These are phyloP conservation scores for Talaromyces islandicus DNA, from an alignment of 2,329 filamentous ascomycete species.

Conservation along the genomic window DNA sequence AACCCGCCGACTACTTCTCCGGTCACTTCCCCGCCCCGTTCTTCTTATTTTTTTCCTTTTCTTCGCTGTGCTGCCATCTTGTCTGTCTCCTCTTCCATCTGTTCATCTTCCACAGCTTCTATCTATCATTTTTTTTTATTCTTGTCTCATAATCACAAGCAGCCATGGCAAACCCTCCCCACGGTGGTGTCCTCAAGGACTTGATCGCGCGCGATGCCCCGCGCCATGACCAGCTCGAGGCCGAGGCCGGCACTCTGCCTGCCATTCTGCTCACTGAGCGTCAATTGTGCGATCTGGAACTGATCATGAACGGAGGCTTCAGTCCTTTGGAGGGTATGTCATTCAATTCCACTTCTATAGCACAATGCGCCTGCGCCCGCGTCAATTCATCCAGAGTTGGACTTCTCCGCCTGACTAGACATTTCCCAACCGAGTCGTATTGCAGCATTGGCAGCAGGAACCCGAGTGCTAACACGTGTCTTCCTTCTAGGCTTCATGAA, in stretches of 20 bases:
- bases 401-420: constrained; percentile 3
- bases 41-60: not conserved
- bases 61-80: not conserved
- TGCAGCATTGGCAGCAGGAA: not conserved
- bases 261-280: constrained; percentile 82
- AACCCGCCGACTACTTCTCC: not conserved
- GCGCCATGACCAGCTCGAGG: constrained; percentile 69
- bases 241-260: constrained; percentile 80
- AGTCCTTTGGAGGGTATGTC: constrained; percentile 87
- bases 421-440: not conserved
- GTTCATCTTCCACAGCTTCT: not conserved
- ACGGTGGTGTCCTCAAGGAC: constrained; percentile 96
- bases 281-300: constrained; percentile 94
- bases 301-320: constrained; percentile 96
- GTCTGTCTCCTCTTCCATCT: not conserved
- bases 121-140: not conserved
- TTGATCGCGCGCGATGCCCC: constrained; percentile 87
- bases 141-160: not conserved
- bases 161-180: constrained; percentile 54
- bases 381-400: not conserved
- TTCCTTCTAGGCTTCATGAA: constrained; percentile 75
- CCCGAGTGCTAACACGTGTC: not conserved
- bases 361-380: constrained; percentile 4
- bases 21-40: not conserved
- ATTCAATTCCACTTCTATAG: constrained; percentile 8